Evolutionary conservation across 2,329 filamentous ascomycete species (phyloP).

Genomic region (Leptographium wingfieldii): DNA sequence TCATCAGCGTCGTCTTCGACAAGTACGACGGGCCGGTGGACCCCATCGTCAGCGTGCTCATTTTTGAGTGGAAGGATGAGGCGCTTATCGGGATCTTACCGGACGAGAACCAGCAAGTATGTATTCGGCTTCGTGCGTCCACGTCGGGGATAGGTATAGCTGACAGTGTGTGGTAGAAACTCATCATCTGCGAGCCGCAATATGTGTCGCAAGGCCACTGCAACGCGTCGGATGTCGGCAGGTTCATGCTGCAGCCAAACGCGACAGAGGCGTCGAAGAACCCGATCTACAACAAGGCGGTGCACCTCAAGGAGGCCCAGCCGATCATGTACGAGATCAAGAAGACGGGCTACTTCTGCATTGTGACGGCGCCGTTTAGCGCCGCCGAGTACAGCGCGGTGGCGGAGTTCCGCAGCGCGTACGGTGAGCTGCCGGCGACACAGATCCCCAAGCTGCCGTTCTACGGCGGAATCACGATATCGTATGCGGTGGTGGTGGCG

Average conservation of each 20-base stretch:
- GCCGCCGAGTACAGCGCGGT: constrained; percentile 62
- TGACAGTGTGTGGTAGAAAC: constrained; percentile 18
- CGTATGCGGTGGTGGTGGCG: constrained; percentile 75
- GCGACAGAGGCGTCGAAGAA: constrained; percentile 58
- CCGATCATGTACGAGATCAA: constrained; percentile 72
- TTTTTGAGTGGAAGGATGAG: constrained; percentile 91
- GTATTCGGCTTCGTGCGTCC: not conserved
- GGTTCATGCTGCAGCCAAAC: constrained; percentile 72
- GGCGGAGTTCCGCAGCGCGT: constrained; percentile 89
- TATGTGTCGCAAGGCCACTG: constrained; percentile 60
- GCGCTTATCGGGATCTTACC: constrained; percentile 60
- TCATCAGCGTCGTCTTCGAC: constrained; percentile 86
- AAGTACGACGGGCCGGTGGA: constrained; percentile 57
- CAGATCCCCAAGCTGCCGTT: constrained; percentile 97
- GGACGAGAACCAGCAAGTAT: constrained; percentile 25
- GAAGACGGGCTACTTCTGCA: constrained; percentile 93
- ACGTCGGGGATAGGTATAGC: not conserved
- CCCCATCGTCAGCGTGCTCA: constrained; percentile 70
- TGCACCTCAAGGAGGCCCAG: constrained; percentile 65
- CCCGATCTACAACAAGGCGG: constrained; percentile 63
- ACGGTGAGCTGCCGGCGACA: constrained; percentile 85
- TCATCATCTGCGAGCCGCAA: constrained; percentile 60
- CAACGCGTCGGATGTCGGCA: constrained; percentile 62
- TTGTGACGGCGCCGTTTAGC: constrained; percentile 63
- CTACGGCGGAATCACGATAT: constrained; percentile 85